Base-by-base conservation (phyloP, 257 asterid species). In the Misopates orontium region DNA sequence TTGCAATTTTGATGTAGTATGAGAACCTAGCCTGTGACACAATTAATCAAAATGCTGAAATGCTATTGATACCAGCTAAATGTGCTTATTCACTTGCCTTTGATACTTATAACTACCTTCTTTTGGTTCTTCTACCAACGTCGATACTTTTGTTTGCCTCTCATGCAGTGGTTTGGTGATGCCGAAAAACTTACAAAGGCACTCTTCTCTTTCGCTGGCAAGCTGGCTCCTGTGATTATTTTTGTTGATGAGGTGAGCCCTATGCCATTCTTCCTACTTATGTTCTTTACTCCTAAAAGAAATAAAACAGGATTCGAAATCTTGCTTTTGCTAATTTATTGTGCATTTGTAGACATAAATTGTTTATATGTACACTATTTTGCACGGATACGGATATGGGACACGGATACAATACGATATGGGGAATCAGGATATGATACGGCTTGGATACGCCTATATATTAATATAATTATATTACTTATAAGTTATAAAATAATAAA, bases 161-260 rank as follows among this genome's bases (percentile, higher is more conserved):
- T 64, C 61, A 36, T 90, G 83, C 90, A 94, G 99, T 94, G 99
- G 99, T 94, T 94, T 80, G 99, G 99, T 62, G 99, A 94, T 54
- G 97, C 97, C 66, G 99, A 94, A 77, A 94, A 94, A 75, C 96
- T 94, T 66, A 94, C 97, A 10, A 85, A 74, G 83, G 95, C 96
- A 51, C 96, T 94, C 59, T 94, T 94, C 83, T 94, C 99, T 62
- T 94, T 90, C 77, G 97, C 99, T 57, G 85, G 95, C 88, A 90
- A 85, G 80, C 83, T 94, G 74, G 87, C 96, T 72, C 97, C 99
- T 67, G 99, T 90, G 28, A 90, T 94, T 28, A 94, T 94, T 74
- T 94, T 94, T 69, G 87, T 94, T 55, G 99, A 94, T 79, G 99
- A 94, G 96, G 99, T 94, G 69, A 78, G 84, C 60, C 62, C 56